These are phyloP conservation scores for Byssochlamys sp. DNA, from an alignment of 2,329 filamentous ascomycete genomes.

Conservation along the genomic window DNA sequence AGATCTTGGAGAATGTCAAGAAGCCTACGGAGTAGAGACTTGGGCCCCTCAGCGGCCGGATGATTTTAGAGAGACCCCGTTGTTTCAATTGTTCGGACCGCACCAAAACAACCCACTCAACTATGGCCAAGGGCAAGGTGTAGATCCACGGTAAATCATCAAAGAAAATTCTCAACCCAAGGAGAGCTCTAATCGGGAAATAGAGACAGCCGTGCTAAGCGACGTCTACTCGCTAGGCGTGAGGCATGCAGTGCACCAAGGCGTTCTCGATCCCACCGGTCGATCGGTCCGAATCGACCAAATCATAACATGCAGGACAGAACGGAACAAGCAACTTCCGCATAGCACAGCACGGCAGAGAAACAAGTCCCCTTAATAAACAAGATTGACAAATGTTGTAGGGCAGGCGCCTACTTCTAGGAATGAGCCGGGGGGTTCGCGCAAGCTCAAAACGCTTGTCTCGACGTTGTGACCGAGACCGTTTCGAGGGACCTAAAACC, in stretches of 20 bases:
- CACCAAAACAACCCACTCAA: conserved; percentile 1
- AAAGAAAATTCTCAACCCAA: neutral
- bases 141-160: neutral
- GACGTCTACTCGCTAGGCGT: neutral
- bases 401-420: neutral
- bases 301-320: neutral
- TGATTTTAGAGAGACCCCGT: neutral
- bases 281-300: neutral
- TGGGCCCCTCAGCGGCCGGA: neutral
- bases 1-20: neutral
- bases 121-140: neutral
- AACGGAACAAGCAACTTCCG: neutral
- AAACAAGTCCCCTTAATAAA: neutral
- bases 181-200: neutral
- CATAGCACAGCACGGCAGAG: neutral
- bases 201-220: neutral
- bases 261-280: neutral
- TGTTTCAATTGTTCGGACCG: neutral
- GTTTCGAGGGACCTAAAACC: neutral
- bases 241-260: neutral
- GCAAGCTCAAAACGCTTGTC: conserved; percentile 1
- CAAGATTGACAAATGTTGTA: neutral
- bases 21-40: neutral
- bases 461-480: conserved; percentile 1
- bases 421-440: neutral